Evolutionary conservation across 768 basidiomycete species (phyloP).

Genomic region (Russula sp.): DNA sequence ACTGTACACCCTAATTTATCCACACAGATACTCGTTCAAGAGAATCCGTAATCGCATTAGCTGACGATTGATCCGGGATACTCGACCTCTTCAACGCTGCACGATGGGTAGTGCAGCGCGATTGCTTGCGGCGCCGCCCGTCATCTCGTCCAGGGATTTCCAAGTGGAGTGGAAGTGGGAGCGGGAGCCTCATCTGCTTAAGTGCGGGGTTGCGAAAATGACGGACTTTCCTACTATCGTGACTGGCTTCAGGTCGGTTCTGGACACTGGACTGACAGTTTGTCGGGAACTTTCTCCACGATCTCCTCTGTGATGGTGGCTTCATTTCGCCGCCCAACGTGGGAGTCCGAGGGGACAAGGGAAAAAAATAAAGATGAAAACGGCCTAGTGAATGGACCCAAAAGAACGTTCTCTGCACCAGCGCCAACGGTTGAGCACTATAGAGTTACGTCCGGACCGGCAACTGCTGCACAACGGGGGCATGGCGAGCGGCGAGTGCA

Average conservation of each 20-base stretch:
- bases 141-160: conserved; percentile 2
- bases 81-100: conserved; percentile 1
- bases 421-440: background rate
- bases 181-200: background rate
- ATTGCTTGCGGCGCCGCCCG: background rate
- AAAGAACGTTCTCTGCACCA: conserved; percentile 1
- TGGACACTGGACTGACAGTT: background rate
- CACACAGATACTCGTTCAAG: conserved; percentile 9
- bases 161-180: background rate
- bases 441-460: background rate
- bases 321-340: background rate
- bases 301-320: background rate
- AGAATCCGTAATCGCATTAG: background rate
- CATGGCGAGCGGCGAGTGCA: background rate
- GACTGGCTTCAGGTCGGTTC: too few species aligned
- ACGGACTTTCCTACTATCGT: background rate
- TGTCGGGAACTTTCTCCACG: conserved; percentile 4
- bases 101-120: background rate
- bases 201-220: background rate
- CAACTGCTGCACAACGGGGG: background rate
- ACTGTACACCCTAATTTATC: conserved; percentile 13
- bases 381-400: background rate
- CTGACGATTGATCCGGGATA: conserved; percentile 13
- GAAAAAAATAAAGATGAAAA: background rate
- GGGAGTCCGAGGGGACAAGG: background rate